Evolutionary conservation across 2,329 filamentous ascomycete genomes (phyloP), one percentile per base, ranked within the genome.

Genomic region (Fusarium sp.): DNA sequence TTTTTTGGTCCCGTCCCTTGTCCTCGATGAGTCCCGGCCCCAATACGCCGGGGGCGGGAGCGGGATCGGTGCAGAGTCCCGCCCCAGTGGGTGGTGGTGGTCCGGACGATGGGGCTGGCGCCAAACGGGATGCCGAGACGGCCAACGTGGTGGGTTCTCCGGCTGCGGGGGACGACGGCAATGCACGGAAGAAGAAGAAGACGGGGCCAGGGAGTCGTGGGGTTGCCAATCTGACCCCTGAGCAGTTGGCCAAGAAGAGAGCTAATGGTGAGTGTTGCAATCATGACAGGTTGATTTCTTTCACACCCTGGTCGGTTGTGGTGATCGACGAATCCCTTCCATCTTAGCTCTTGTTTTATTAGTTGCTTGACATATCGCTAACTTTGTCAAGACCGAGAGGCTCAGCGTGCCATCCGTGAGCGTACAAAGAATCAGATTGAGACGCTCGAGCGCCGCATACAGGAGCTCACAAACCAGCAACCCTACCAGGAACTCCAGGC

Each of bases 401-500:
- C 94, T 33, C 94, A 97, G 81, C 90, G 94, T 58, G 94, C 94
- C 43, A 97, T 97, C 69, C 89, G 94, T 47, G 93, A 96, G 84
- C 90, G 94, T 65, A 97, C 94, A 32, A 94, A 92, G 84, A 90
- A 91, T 67, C 93, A 94, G 81, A 97, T 97, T 76, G 93, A 96
- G 80, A 85, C 84, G 8, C 86, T 97, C 68, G 93, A 97, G 81
- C 87, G 87, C 69, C 88, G 90, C 71, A 95, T 97, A 70, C 87
- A 89, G 65, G 93, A 96, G 71, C 87, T 97, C 75, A 94, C 93
- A 66, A 92, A 89, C 66, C 93, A 95, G 83, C 91, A 95, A 81
- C 94, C 94, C 0, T 95, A 95, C 77, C 92, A 94, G 80, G 95
- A 98, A 80, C 88, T 97, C 22, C 94, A 97, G 82, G 87, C 90